phyloP scores from a whole-genome alignment of 2,329 filamentous ascomycete genomes.

The Dactylellina cionopaga region DNA sequence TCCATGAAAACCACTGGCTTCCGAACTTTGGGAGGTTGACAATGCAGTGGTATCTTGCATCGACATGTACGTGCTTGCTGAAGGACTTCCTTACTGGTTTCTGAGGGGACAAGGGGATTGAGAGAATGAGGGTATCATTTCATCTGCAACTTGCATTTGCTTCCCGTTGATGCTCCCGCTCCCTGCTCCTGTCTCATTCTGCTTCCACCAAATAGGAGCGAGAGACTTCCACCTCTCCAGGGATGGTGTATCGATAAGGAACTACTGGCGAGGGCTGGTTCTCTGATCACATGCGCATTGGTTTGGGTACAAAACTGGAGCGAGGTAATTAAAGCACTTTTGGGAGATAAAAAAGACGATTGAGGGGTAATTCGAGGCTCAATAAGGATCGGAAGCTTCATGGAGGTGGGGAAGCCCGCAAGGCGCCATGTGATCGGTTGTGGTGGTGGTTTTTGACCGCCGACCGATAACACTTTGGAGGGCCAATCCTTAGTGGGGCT shows the following conservation, averaged over 20 bases:
- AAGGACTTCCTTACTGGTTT: too few species aligned
- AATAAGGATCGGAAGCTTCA: background rate
- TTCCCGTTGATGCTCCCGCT: slow-evolving; percentile 40
- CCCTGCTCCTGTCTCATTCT: slow-evolving; percentile 30
- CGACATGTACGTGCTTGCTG: background rate
- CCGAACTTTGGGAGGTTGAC: background rate
- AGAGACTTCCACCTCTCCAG: background rate
- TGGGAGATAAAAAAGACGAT: background rate
- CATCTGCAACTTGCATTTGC: slow-evolving; percentile 33
- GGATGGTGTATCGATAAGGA: slow-evolving; percentile 31
- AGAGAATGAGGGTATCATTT: too few species aligned
- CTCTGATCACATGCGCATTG: slow-evolving; percentile 40
- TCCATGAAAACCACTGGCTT: background rate
- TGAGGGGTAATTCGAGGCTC: slow-evolving; percentile 8
- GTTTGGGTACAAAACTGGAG: background rate
- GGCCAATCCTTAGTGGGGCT: slow-evolving; percentile 14
- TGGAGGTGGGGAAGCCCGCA: background rate
- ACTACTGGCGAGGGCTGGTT: too few species aligned
- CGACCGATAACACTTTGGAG: background rate
- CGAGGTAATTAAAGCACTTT: background rate
- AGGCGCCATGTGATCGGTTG: slow-evolving; percentile 17
- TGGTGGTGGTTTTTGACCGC: background rate
- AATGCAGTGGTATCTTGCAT: slow-evolving; percentile 20
- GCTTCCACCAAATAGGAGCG: background rate
- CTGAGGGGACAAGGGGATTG: background rate